Evolutionary conservation across 371 early-diverging fungal genomes (phyloP).

Genomic region (Rozella allomycis): DNA sequence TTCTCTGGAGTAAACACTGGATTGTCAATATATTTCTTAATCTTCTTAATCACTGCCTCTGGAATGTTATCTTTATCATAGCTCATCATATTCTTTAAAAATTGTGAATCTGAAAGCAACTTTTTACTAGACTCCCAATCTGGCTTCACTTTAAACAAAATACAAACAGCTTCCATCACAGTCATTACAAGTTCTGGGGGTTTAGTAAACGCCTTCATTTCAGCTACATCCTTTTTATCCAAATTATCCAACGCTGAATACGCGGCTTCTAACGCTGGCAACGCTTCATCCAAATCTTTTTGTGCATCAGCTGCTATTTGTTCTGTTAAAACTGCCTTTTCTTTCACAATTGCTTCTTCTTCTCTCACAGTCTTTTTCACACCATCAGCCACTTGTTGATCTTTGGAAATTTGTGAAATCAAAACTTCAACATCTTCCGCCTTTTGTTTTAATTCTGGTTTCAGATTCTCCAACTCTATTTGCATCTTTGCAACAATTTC

Average conservation of each 20-base stretch:
- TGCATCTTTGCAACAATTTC: constrained; percentile 29
- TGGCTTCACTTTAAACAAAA: constrained; percentile 27
- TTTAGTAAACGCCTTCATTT: constrained; percentile 30
- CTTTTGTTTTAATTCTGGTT: not conserved
- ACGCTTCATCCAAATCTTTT: constrained; percentile 25
- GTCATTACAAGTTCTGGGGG: constrained; percentile 31
- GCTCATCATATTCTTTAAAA: constrained; percentile 28
- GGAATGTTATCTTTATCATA: constrained; percentile 14
- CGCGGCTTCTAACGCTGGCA: constrained; percentile 28
- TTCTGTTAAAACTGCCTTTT: constrained; percentile 20
- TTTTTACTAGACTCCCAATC: constrained; percentile 31
- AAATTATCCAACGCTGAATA: constrained; percentile 28
- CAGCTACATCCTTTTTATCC: constrained; percentile 35
- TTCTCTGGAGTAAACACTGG: not conserved
- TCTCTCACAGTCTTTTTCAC: constrained; percentile 18
- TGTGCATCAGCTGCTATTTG: constrained; percentile 29
- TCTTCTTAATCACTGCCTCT: not conserved
- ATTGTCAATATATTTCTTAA: constrained; percentile 1
- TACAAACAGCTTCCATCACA: constrained; percentile 33
- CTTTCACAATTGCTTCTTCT: constrained; percentile 24
- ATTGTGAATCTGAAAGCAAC: constrained; percentile 21
- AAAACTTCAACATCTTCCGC: constrained; percentile 18
- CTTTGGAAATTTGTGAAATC: constrained; percentile 32
- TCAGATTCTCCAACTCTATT: constrained; percentile 11
- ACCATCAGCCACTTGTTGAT: constrained; percentile 6